Evolutionary conservation across 75 land plant species (phyloP).

Genomic region (Larix kaempferi): DNA sequence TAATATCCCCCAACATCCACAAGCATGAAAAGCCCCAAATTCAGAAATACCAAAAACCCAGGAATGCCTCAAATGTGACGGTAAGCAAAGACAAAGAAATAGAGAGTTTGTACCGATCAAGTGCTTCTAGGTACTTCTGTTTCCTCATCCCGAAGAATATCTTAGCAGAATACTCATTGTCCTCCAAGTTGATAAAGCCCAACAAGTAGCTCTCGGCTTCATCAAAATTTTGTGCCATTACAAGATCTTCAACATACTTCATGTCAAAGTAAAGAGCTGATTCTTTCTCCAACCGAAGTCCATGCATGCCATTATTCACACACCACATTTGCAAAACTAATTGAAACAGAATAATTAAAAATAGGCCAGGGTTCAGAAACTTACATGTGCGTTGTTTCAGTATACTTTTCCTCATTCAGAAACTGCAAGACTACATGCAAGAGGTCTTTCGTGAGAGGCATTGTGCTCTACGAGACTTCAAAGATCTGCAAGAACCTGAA

Average conservation of each 20-base stretch:
- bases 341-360: background rate
- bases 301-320: background rate
- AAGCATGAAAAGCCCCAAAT: background rate
- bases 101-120: background rate
- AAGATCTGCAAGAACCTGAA: background rate
- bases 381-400: background rate
- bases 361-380: background rate
- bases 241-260: slow-evolving; percentile 11
- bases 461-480: background rate
- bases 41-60: background rate
- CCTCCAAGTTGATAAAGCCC: background rate
- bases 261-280: slow-evolving; percentile 9
- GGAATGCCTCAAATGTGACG: background rate
- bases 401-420: background rate
- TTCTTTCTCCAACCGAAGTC: slow-evolving; percentile 1
- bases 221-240: slow-evolving; percentile 1
- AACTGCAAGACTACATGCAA: background rate
- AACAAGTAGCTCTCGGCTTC: slow-evolving; percentile 6
- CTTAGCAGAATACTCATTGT: background rate
- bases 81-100: too few relatives aligned
- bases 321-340: background rate
- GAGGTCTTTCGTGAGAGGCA: background rate
- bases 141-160: background rate
- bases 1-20: background rate
- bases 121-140: slow-evolving; percentile 4